Evolutionary conservation across 2,329 filamentous ascomycete genomes (phyloP), one percentile per base, ranked within the genome.

Genomic region (Colletotrichum filicis): DNA sequence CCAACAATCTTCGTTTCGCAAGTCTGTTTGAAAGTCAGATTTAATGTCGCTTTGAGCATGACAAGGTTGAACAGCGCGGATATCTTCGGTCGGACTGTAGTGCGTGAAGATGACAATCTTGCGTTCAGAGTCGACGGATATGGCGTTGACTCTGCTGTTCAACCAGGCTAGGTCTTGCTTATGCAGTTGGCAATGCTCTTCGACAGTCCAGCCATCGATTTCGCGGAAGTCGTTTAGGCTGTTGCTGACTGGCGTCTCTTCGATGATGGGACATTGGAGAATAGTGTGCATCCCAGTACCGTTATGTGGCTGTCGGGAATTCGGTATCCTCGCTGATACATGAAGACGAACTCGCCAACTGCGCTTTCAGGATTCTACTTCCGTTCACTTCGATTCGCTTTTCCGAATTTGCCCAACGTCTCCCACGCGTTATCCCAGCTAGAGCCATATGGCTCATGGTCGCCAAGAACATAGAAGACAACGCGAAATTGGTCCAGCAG

Each of bases 401-500:
- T 24, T 52, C 84, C 79, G 46, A 84, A 84, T 0, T 26, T 69
- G 24, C 73, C 70, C 19, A 87, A 77, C 3, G 77, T 6, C 74
- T 73, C 3, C 59, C 37, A 24, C 79, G 76, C 0, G 80, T 78
- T 0, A 3, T 76, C 56, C 84, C 85, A 87, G 30, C 19, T 80
- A 4, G 82, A 83, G 57, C 80, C 76, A 75, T 87, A 90, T 0
- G 88, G 82, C 77, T 92, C 89, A 76, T 91, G 89, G 75, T 91
- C 91, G 0, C 89, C 88, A 0, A 86, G 78, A 0, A 91, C 81
- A 46, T 89, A 82, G 56, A 91, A 83, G 1, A 91, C 86, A 2
- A 81, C 78, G 2, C 80, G 77, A 75, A 90, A 91, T 9, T 84
- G 80, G 2, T 42, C 35, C 3, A 91, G 84, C 76, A 90, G 88